Percentiles rank a stretch among this genome's conserved stretches.
Evolutionary conservation across 352 stramenopile species (phyloP).

Genomic region (Plasmopara viticola): DNA sequence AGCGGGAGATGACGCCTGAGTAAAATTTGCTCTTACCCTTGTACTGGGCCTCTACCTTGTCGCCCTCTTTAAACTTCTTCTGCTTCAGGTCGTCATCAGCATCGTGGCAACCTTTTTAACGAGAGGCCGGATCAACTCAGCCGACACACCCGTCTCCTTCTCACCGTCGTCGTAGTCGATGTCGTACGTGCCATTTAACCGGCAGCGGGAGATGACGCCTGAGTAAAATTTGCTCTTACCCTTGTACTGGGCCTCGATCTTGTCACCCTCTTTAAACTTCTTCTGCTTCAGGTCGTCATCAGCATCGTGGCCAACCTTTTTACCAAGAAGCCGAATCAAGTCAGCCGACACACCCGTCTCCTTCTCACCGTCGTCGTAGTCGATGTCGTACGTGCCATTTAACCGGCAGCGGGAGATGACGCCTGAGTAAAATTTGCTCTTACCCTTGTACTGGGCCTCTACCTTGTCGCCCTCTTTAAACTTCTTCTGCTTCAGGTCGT

Average conservation of each 20-base stretch:
- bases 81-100: too few relatives aligned
- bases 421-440: conserved; percentile 47
- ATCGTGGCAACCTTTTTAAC: too few relatives aligned
- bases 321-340: conserved; percentile 2
- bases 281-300: background rate
- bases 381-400: conserved; percentile 74
- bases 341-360: background rate
- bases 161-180: too few relatives aligned
- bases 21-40: too few relatives aligned
- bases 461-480: conserved; percentile 51
- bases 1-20: too few relatives aligned
- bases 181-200: too few relatives aligned
- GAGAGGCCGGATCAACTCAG: background rate
- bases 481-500: conserved; percentile 42
- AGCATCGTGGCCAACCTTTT: too few relatives aligned
- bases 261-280: conserved; percentile 1
- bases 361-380: conserved; percentile 36
- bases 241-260: too few relatives aligned
- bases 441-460: conserved; percentile 53
- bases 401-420: conserved; percentile 35
- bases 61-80: too few relatives aligned
- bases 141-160: background rate
- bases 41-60: too few relatives aligned
- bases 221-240: too few relatives aligned
- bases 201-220: too few relatives aligned